Evolutionary conservation across 495 filamentous ascomycete species (phyloP).

Genomic region (Achaetomiella virescens): DNA sequence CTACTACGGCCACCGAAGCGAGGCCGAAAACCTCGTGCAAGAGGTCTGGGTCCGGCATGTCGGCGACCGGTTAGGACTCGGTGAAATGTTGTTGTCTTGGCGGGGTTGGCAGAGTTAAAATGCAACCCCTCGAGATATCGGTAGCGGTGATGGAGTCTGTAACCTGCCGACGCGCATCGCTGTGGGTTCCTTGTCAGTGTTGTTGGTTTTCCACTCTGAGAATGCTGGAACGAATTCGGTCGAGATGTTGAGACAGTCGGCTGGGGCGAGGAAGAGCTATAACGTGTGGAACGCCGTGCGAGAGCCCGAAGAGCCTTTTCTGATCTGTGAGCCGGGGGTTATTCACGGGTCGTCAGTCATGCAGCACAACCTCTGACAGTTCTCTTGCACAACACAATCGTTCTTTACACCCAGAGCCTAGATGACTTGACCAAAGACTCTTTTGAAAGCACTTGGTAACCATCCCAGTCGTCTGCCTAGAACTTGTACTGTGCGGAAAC

Average conservation of each 20-base stretch:
- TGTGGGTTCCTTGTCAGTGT: background rate
- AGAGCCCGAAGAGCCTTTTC: too few relatives aligned
- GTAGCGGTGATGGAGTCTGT: background rate
- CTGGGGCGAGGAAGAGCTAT: background rate
- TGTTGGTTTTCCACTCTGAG: background rate
- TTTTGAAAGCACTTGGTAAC: too few relatives aligned
- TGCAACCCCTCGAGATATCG: conserved; percentile 1
- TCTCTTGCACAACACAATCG: too few relatives aligned
- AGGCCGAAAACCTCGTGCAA: conserved; percentile 4
- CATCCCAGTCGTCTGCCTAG: too few relatives aligned
- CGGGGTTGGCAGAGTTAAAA: background rate
- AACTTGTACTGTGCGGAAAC: too few relatives aligned
- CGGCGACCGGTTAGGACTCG: background rate
- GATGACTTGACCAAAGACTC: too few relatives aligned
- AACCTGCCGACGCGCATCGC: conserved; percentile 4
- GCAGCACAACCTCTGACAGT: too few relatives aligned
- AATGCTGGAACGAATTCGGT: too few relatives aligned
- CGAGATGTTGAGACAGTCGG: background rate
- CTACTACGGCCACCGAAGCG: conserved; percentile 6
- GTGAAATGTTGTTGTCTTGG: background rate
- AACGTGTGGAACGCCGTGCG: too few relatives aligned
- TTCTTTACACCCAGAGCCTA: too few relatives aligned
- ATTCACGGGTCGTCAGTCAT: too few relatives aligned
- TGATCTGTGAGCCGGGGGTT: too few relatives aligned
- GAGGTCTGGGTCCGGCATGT: conserved; percentile 13